These are phyloP conservation scores for Cyclostephanos tholiformis DNA, from an alignment of 108 stramenopile genomes.

Conservation along the genomic window DNA sequence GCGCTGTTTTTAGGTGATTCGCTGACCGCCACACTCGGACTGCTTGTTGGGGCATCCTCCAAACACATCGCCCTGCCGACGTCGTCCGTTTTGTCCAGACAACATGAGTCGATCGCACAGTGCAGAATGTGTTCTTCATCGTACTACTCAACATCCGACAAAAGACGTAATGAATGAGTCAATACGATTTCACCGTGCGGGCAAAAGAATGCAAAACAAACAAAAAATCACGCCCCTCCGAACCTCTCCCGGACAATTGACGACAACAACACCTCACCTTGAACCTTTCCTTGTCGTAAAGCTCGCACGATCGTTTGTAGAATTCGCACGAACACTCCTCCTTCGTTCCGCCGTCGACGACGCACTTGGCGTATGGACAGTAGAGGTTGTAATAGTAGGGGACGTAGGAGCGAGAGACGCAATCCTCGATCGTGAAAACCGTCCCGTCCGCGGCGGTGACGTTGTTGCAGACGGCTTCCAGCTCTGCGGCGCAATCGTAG, in stretches of 20 bases:
- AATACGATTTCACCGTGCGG: neutral
- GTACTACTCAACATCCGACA: neutral
- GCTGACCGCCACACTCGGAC: neutral
- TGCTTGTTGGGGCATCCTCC: slow-evolving; percentile 4
- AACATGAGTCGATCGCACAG: slow-evolving; percentile 1
- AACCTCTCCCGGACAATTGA: neutral
- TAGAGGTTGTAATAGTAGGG: slow-evolving; percentile 15
- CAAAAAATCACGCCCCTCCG: neutral
- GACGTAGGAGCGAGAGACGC: neutral
- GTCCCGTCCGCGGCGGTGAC: slow-evolving; percentile 3
- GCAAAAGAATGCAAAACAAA: neutral
- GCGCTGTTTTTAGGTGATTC: neutral
- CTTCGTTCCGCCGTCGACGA: slow-evolving; percentile 10
- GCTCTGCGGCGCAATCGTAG: slow-evolving; percentile 13
- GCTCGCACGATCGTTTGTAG: slow-evolving; percentile 1
- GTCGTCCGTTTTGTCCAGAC: neutral
- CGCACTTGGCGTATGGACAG: slow-evolving; percentile 13
- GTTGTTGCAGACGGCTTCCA: slow-evolving; percentile 18
- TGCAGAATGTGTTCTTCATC: neutral
- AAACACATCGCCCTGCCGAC: slow-evolving; percentile 1
- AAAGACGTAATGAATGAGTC: neutral
- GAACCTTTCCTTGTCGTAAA: neutral
- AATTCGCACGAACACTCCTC: slow-evolving; percentile 6
- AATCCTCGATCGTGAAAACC: slow-evolving; percentile 9
- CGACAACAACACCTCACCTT: neutral